These are phyloP conservation scores for Plenodomus lindquistii DNA, from an alignment of 2,329 filamentous ascomycete species.

Conservation along the genomic window DNA sequence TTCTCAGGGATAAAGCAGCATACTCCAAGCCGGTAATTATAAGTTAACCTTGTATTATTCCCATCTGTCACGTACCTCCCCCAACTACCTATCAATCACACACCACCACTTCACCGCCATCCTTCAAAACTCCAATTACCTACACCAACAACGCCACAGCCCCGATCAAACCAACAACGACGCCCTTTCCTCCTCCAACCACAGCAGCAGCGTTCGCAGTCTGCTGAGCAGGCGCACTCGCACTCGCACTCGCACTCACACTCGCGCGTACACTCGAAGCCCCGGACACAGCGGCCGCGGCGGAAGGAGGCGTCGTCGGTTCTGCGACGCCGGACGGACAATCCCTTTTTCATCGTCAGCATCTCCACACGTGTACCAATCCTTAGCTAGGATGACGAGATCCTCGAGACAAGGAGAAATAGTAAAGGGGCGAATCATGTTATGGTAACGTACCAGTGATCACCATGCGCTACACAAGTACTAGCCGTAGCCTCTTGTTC, in stretches of 20 bases:
- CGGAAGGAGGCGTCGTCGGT: slow-evolving; percentile 24
- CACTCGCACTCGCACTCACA: neutral
- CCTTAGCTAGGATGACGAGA: no score
- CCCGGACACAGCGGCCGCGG: slow-evolving; percentile 6
- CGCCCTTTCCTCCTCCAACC: neutral
- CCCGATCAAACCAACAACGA: slow-evolving; percentile 3
- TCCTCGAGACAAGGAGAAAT: no score
- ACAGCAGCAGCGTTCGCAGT: slow-evolving; percentile 6
- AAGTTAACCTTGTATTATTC: neutral
- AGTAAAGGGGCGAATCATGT: no score
- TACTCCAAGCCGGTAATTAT: neutral
- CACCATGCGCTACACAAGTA: slow-evolving; percentile 31
- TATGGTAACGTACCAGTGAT: slow-evolving; percentile 20
- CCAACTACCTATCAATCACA: no score
- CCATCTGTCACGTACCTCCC: neutral
- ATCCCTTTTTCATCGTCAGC: no score
- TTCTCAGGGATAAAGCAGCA: neutral
- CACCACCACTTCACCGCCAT: no score
- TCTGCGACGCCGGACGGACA: slow-evolving; percentile 31
- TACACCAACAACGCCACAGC: slow-evolving; percentile 10
- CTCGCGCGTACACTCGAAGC: slow-evolving; percentile 1
- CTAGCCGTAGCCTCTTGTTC: slow-evolving; percentile 28
- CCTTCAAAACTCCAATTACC: no score
- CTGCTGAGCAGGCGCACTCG: slow-evolving; percentile 10
- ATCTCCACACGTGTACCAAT: no score